A percentile compares a stretch with the other conserved stretches of the same genome.
Evolutionary conservation across 1,284 basidiomycete species (phyloP).

Genomic region (Ustilago loliicola): DNA sequence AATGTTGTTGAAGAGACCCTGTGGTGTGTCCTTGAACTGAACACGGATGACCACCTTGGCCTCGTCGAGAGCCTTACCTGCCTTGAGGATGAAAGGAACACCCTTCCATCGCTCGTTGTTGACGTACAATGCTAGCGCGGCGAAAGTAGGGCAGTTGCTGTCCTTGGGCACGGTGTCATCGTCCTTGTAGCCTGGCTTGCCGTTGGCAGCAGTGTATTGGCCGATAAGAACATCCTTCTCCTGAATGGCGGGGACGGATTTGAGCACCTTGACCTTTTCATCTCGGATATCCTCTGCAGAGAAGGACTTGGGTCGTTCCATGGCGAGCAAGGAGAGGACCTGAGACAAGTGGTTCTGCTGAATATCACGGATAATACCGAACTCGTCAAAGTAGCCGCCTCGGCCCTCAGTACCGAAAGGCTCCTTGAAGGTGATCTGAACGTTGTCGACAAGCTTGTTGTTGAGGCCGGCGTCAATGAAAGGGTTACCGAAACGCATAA

Average conservation of each 20-base stretch:
- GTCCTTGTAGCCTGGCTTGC: conserved; percentile 72
- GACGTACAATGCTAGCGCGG: conserved; percentile 67
- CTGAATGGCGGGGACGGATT: conserved; percentile 66
- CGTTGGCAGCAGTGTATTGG: conserved; percentile 68
- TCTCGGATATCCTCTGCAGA: conserved; percentile 70
- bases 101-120: conserved; percentile 69
- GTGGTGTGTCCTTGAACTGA: conserved; percentile 65
- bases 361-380: conserved; percentile 71
- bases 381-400: conserved; percentile 72
- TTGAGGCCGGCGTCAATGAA: conserved; percentile 69
- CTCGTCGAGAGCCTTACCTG: conserved; percentile 69
- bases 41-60: conserved; percentile 69
- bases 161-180: conserved; percentile 72
- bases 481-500: conserved; percentile 68
- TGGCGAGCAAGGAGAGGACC: conserved; percentile 70
- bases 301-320: conserved; percentile 70
- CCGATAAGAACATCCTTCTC: conserved; percentile 69
- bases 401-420: conserved; percentile 71
- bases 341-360: conserved; percentile 71
- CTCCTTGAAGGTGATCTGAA: conserved; percentile 71
- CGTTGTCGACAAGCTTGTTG: conserved; percentile 69
- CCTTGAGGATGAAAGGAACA: conserved; percentile 69
- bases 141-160: conserved; percentile 71
- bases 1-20: conserved; percentile 53
- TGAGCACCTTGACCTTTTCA: conserved; percentile 70